Evolutionary conservation across 192 early-diverging fungal species (phyloP), one percentile per base, ranked within the genome.

Genomic region (Geranomyces variabilis): DNA sequence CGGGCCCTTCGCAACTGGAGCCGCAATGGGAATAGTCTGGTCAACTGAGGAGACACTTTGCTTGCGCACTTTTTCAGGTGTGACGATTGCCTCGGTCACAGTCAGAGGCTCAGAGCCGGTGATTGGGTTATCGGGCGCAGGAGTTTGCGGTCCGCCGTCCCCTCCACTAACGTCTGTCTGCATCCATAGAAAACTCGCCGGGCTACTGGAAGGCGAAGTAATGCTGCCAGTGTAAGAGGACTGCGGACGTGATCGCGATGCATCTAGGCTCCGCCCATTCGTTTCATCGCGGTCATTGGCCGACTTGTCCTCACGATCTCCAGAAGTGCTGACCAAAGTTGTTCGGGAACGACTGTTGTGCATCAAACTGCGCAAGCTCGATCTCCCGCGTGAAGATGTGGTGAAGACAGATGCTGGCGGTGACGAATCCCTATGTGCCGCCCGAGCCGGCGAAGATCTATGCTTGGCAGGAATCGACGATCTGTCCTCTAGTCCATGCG

Each of bases 171-270:
- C 36, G 10, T 41, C 36, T 10, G 36, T 41, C 15, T 64, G 61
- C 62, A 72, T 72, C 70, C 70, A 72, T 17, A 72, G 29, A 55
- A 72, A 64, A n/a, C 70, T 64, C 17, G 60, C 61, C 19, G 70
- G 70, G 59, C 70, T 72, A 34, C 61, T 26, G 26, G 43, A 31
- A 9, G 28, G 21, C 17, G 57, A n/a, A 13, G 19, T n/a, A 9
- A 36, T 41, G n/a, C 3, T 43, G 33, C 12, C 43, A 26, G 19
- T 68, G 29, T 56, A 19, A 55, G 43, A 68, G 14, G 66, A 68
- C 36, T 24, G 51, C 29, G 3, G 66, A 30, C 46, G 43, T 26
- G 19, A 43, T 30, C 33, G 64, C 12, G 36, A 46, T 47, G 8
- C 21, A 15, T 47, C 31, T 15, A 26, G 64, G 34, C 12, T 30